phyloP scores from a whole-genome alignment of 164 flowering plant species.

The grape (Vitis vinifera) region ASM3070453v1 NC_081815.1:1104001-1104500 shows the following conservation, averaged over 20 bases:
- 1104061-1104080: constrained; percentile 27
- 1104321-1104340: constrained; percentile 2
- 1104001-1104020: not conserved
- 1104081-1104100: constrained; percentile 18
- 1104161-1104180: constrained; percentile 1
- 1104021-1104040: not conserved
- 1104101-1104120: constrained; percentile 4
- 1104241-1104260: constrained; percentile 15
- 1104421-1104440: constrained; percentile 44
- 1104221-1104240: constrained; percentile 7
- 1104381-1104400: constrained; percentile 15
- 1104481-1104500: constrained; percentile 59
- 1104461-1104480: constrained; percentile 57
- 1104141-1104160: constrained; percentile 14
- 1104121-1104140: constrained; percentile 8
- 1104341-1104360: constrained; percentile 23
- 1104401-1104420: constrained; percentile 25
- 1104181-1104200: constrained; percentile 10
- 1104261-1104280: constrained; percentile 25
- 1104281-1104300: constrained; percentile 22
- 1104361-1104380: constrained; percentile 1
- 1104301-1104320: constrained; percentile 8
- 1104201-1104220: not conserved
- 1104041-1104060: not conserved
- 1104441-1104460: constrained; percentile 39